Evolutionary conservation across 768 basidiomycete species (phyloP), one percentile per base, ranked within the genome.

Genomic region (Tubosaeta brunneosetosa): DNA sequence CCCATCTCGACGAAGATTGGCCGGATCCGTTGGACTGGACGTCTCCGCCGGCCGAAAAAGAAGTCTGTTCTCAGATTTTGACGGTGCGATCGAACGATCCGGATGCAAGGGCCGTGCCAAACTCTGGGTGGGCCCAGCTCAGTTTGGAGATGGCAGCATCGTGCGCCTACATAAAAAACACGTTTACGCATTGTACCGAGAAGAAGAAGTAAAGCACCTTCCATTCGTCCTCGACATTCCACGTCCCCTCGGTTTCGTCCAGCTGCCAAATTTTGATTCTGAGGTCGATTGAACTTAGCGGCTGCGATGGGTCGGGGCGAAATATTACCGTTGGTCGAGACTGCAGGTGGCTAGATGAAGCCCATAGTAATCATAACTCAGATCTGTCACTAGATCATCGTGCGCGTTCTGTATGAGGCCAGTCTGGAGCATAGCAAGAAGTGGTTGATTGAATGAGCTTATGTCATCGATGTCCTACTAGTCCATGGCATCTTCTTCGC

Each of bases 111-210:
- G 97, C 81, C 2, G 84, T 81, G 4, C 93, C 94, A 53, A 93
- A 94, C 68, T 94, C 86, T 5, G 95, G 93, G 65, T 94, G 93
- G 2, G 92, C 92, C 90, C 93, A 97, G 48, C 81, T 81, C 14
- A 97, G 61, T 66, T 80, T 85, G 8, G 91, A 82, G 34, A 97
- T 78, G 0, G 94, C 84, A 14, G 93, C 93, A 62, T 95, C 92
- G 66, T 97, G 94, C n/a, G 94, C 95, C 91, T 95, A 61, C 13
- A 48, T n/a, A 45, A 33, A 34, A 47, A 34, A 44, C n/a, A 1
- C 1, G 26, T 57, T 29, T 53, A 49, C 22, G 37, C 34, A 31
- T 40, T 40, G 29, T 16, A 17, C 31, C 34, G 11, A 37, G 34
- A 26, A 19, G 10, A 17, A 7, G 29, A 22, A 36, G 43, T 16